These are phyloP conservation scores for Hypocreales sp. DNA, from an alignment of 2,329 filamentous ascomycete species.

Conservation along the genomic window DNA sequence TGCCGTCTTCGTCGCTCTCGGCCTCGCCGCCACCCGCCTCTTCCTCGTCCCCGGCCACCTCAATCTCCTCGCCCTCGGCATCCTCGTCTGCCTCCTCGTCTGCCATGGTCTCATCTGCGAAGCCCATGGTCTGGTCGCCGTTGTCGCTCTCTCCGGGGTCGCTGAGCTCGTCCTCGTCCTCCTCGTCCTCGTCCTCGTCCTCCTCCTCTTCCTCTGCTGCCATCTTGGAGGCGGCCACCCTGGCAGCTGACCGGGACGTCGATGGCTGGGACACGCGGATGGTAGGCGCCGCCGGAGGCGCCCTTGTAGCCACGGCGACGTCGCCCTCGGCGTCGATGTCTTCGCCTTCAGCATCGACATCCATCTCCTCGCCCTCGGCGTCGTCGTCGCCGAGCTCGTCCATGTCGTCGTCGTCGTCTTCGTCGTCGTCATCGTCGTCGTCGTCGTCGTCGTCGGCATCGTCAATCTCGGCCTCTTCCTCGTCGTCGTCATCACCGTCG, in stretches of 20 bases:
- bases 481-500: slow-evolving; percentile 19
- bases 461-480: slow-evolving; percentile 25
- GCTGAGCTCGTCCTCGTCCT: slow-evolving; percentile 40
- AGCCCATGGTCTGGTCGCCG: slow-evolving; percentile 19
- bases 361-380: slow-evolving; percentile 21
- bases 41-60: slow-evolving; percentile 23
- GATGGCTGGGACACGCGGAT: slow-evolving; percentile 33
- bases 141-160: slow-evolving; percentile 35
- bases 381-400: slow-evolving; percentile 30
- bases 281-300: slow-evolving; percentile 16
- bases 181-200: slow-evolving; percentile 29
- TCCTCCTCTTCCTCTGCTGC: slow-evolving; percentile 29
- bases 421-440: slow-evolving; percentile 27
- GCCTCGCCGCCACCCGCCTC: slow-evolving; percentile 22
- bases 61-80: slow-evolving; percentile 29
- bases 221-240: slow-evolving; percentile 16
- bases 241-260: slow-evolving; percentile 17
- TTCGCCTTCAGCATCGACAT: slow-evolving; percentile 29
- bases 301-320: slow-evolving; percentile 27
- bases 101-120: slow-evolving; percentile 29
- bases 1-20: slow-evolving; percentile 28
- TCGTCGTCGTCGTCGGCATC: slow-evolving; percentile 25
- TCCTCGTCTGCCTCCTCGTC: slow-evolving; percentile 25
- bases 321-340: slow-evolving; percentile 29
- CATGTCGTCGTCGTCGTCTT: slow-evolving; percentile 27